Base-by-base conservation (phyloP, 805 yeast species). In the Starmerella apicola region DNA sequence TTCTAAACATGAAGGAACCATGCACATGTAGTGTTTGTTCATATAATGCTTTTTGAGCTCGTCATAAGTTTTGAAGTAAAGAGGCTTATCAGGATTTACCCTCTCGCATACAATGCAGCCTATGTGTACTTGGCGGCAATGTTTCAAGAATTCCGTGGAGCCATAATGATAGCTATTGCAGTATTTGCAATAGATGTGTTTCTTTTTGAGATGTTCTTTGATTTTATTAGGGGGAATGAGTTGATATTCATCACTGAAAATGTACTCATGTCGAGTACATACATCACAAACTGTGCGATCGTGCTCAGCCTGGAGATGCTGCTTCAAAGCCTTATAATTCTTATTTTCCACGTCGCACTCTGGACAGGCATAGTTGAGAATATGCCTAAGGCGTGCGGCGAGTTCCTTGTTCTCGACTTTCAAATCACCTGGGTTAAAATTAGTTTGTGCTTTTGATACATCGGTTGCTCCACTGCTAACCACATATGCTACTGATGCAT, bases 91-190 rank as follows among this genome's bases (percentile, higher is more conserved):
- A 1, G 76, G 64, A 51, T 75, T 70, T 2, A 68, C 58, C 21
- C 60, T 51, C 50, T 85, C 94, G 63, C 99, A 91, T 24, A 91
- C 76, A 51, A 77, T 82, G 58, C 99, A 91, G 49, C 77, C 74
- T 56, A 86, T 95, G 59, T 91, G 98, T 36, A 64, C 64, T 44
- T 81, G 80, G 49, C 94, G 67, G 62, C 86, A 71, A 59, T 91
- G 99, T 24, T 76, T 60, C 48, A 73, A 75, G 51, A 85, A 66
- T 56, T 86, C 97, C 56, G 88, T 95, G 29, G 76, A 82, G 0
- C 94, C 82, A 56, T 91, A 91, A 57, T 82, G 86, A 42, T 93
- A 62, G 36, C 29, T 17, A 2, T 75, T 74, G 59, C 98, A 91
- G 57, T 82, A 81, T 48, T 72, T 72, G 66, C 99, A 91, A 46